phyloP scores from a whole-genome alignment of 2,329 filamentous ascomycete species.

The Davidsoniella eucalypti region DNA sequence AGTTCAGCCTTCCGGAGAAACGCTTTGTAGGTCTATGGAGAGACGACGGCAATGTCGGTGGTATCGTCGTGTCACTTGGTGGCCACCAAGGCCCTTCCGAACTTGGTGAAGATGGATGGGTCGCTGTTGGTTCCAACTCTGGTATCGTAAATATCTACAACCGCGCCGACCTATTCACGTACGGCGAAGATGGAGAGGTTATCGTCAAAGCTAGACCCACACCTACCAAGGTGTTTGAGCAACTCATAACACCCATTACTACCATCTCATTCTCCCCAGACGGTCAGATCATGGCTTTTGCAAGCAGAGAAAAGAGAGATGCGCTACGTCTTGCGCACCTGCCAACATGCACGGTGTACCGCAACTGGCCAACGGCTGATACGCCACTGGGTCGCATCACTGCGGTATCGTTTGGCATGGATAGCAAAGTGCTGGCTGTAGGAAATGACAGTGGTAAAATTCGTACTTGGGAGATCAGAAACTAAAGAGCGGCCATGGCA shows the following conservation, averaged over 20 bases:
- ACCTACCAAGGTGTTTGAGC: slow-evolving; percentile 60
- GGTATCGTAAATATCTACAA: slow-evolving; percentile 94
- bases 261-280: slow-evolving; percentile 70
- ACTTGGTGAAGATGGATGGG: slow-evolving; percentile 72
- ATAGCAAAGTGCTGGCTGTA: slow-evolving; percentile 59
- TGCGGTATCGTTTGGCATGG: slow-evolving; percentile 48
- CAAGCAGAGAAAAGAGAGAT: slow-evolving; percentile 74
- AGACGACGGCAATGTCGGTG: slow-evolving; percentile 78
- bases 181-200: slow-evolving; percentile 20
- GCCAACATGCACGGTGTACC: slow-evolving; percentile 82
- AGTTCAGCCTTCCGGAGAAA: slow-evolving; percentile 58
- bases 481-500: slow-evolving; percentile 24
- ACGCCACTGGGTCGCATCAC: slow-evolving; percentile 79
- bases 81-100: slow-evolving; percentile 42
- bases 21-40: slow-evolving; percentile 69
- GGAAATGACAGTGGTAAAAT: slow-evolving; percentile 83
- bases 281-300: slow-evolving; percentile 77
- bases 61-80: slow-evolving; percentile 67
- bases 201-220: slow-evolving; percentile 49
- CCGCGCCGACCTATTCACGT: slow-evolving; percentile 43
- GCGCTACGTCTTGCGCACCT: slow-evolving; percentile 76
- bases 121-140: slow-evolving; percentile 69
- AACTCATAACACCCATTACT: slow-evolving; percentile 74
- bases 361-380: slow-evolving; percentile 87
- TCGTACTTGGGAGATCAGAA: slow-evolving; percentile 74